Conservation (phyloP, 352 stramenopile species). For the Halophytophthora polymorphica region DNA sequence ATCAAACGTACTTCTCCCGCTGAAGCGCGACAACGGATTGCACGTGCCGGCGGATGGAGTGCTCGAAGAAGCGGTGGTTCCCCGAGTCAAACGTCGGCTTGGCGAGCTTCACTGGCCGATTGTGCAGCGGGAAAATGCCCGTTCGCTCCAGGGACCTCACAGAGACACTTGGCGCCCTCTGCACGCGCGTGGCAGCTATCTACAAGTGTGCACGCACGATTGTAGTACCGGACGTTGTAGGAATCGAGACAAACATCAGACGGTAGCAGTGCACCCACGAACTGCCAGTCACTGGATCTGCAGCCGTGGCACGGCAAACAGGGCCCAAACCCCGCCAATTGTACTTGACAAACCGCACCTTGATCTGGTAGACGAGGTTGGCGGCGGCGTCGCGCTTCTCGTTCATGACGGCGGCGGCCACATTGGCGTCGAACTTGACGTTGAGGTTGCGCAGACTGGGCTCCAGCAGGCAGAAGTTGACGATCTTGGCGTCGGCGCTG, state of each 20-base stretch:
- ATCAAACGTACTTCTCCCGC: conserved; percentile 42
- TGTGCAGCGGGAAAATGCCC: conserved; percentile 52
- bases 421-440: conserved; percentile 75
- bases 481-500: conserved; percentile 77
- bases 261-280: too few species aligned
- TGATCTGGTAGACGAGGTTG: conserved; percentile 88
- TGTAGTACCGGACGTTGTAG: neutral
- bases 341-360: too few species aligned
- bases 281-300: too few species aligned
- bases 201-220: conserved; percentile 10
- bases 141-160: conserved; percentile 46
- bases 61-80: conserved; percentile 66
- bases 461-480: conserved; percentile 89
- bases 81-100: conserved; percentile 55
- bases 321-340: too few species aligned
- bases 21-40: conserved; percentile 46
- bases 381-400: conserved; percentile 48
- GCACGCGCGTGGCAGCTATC: conserved; percentile 44
- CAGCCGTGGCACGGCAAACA: too few species aligned
- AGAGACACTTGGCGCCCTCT: conserved; percentile 45
- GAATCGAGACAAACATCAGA: neutral
- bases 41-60: conserved; percentile 58
- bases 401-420: conserved; percentile 82
- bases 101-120: conserved; percentile 51
- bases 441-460: conserved; percentile 66